These are phyloP conservation scores for Globisporangium nodosum DNA, from an alignment of 352 stramenopile genomes.

Conservation along the genomic window DNA sequence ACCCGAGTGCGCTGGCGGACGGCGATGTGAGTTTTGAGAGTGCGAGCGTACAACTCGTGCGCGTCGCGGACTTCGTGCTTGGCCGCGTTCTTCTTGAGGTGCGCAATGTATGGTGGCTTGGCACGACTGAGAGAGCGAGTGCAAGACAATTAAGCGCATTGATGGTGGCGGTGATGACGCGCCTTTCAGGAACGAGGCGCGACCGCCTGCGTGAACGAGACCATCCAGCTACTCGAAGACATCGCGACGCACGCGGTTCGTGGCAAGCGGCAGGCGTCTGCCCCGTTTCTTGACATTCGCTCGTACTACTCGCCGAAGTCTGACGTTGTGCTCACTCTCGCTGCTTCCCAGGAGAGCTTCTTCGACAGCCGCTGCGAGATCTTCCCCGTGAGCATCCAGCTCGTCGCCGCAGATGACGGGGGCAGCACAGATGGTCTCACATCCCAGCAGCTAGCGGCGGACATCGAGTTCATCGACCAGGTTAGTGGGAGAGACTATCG, in stretches of 20 bases:
- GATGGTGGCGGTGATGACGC: no score
- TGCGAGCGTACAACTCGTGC: slow-evolving; percentile 17
- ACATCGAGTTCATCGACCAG: slow-evolving; percentile 11
- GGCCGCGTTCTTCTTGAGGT: slow-evolving; percentile 47
- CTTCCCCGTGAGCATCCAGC: slow-evolving; percentile 17
- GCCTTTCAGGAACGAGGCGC: slow-evolving; percentile 23
- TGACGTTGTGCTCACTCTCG: neutral
- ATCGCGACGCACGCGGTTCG: slow-evolving; percentile 17
- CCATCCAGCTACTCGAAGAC: slow-evolving; percentile 15
- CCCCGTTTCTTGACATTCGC: neutral
- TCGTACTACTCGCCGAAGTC: neutral
- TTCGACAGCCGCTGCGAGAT: slow-evolving; percentile 21
- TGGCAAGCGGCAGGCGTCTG: neutral
- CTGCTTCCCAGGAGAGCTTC: slow-evolving; percentile 9
- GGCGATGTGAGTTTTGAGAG: slow-evolving; percentile 15
- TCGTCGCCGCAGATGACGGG: slow-evolving; percentile 7
- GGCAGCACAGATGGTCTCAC: neutral
- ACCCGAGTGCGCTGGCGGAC: slow-evolving; percentile 22
- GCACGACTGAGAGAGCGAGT: no score
- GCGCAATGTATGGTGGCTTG: neutral
- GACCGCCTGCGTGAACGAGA: slow-evolving; percentile 12
- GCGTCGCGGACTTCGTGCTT: slow-evolving; percentile 31
- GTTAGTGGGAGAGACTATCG: neutral
- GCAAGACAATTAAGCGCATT: no score
- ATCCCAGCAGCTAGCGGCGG: slow-evolving; percentile 4